Evolutionary conservation across 371 early-diverging fungal genomes (phyloP).

Genomic region (Mortierella sp.): DNA sequence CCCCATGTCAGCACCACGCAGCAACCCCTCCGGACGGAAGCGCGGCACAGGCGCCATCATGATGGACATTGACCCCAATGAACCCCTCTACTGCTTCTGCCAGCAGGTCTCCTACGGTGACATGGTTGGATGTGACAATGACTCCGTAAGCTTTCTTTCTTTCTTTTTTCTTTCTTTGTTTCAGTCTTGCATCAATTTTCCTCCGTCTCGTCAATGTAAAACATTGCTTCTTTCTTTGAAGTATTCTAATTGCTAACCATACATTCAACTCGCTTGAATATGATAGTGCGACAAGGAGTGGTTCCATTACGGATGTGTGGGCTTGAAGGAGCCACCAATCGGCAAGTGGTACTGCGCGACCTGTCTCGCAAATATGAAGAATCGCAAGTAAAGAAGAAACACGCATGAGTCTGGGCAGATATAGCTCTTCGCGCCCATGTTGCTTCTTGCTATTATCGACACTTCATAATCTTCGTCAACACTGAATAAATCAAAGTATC

Average conservation of each 20-base stretch:
- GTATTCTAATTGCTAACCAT: background rate
- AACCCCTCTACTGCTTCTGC: constrained; percentile 96
- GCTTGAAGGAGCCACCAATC: constrained; percentile 86
- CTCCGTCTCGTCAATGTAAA: background rate
- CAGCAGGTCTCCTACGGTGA: constrained; percentile 96
- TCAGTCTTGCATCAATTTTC: background rate
- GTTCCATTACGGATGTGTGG: constrained; percentile 98
- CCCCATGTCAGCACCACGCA: constrained; percentile 43
- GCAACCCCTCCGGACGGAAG: constrained; percentile 48
- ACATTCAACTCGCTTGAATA: background rate
- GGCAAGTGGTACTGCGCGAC: constrained; percentile 95
- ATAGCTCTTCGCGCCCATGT: background rate
- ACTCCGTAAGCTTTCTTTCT: constrained; percentile 72
- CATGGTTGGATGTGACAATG: constrained; percentile 97
- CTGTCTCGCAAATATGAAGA: constrained; percentile 74
- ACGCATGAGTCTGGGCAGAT: background rate
- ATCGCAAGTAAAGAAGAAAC: constrained; percentile 32
- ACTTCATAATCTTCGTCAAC: no score
- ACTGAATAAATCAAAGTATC: background rate
- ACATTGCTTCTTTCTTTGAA: no score
- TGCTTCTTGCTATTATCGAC: background rate
- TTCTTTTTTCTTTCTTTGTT: background rate
- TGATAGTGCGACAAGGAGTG: constrained; percentile 91
- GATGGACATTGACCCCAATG: constrained; percentile 93
- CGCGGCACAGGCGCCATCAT: constrained; percentile 40